Evolutionary conservation across 345 rosid species (phyloP), one percentile per base, ranked within the genome.

Genomic region (Dipteronia sinensis): DNA sequence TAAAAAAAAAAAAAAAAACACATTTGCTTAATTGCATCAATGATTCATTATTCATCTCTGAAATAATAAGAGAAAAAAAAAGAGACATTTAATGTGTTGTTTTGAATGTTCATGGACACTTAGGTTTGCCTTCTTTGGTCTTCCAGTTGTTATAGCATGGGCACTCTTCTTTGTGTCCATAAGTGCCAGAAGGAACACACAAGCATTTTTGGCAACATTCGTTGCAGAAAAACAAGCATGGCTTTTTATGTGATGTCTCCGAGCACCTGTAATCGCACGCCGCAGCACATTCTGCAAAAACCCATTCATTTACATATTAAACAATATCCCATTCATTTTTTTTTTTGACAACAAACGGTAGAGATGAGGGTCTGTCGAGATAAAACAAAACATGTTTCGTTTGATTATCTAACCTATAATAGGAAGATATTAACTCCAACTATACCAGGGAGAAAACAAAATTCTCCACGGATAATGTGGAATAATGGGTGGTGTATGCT

Each of bases 121-220:
- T 90, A 51, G 98, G 92, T 49, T 85, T 69, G 75, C 92, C 93
- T 74, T 82, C 86, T 83, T 89, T 72, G 71, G 93, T 90, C 81
- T 93, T 91, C 89, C 92, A 79, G 82, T 81, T 91, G 72, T 89
- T 88, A 81, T 93, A 91, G 85, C 94, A 93, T 69, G 96, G 94
- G 76, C 96, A 91, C 7, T 75, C 82, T 71, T 85, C 84, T 86
- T 89, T 91, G 82, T 91, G 84, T 47, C 94, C 96, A 1, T 78
- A 90, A 77, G 90, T 88, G 58, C 97, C 97, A 0, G 92, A 90
- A 47, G 98, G 97, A 53, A 93, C 98, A 77, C 98, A 93, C 72
- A 89, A 81, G 85, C 97, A 94, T 72, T 80, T 83, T 11, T 75
- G 71, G 79, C 97, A 94, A 76, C 97, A 93, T 78, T 87, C 86